Percentiles rank a stretch among this genome's conserved stretches.
phyloP scores from a whole-genome alignment of 2,329 filamentous ascomycete species.

The Arthroderma uncinatum region DNA sequence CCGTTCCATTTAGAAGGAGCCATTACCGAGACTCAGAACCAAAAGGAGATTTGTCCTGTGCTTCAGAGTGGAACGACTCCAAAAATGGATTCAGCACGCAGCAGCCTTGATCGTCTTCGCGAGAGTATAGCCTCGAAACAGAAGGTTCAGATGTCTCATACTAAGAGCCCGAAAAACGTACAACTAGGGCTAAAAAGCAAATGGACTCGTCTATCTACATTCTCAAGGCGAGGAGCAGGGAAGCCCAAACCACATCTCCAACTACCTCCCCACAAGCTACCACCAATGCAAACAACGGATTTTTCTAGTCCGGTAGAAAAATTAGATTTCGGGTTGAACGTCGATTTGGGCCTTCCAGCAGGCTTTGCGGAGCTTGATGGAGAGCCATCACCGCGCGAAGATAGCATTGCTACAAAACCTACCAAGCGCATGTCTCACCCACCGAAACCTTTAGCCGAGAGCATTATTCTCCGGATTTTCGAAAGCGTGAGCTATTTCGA shows the following conservation, averaged over 20 bases:
- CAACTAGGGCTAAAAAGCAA: background rate
- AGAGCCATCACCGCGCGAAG: slow-evolving; percentile 6
- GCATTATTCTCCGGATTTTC: slow-evolving; percentile 44
- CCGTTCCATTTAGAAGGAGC: background rate
- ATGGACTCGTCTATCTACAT: background rate
- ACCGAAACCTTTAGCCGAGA: slow-evolving; percentile 30
- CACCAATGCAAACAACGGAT: background rate
- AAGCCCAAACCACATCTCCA: background rate
- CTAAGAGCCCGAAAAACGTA: background rate
- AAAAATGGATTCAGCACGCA: background rate
- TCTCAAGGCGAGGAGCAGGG: background rate
- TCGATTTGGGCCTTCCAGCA: background rate
- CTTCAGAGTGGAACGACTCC: background rate
- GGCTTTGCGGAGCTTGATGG: slow-evolving; percentile 1
- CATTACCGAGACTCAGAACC: background rate
- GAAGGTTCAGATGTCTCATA: background rate
- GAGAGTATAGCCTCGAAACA: slow-evolving; percentile 3
- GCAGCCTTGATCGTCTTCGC: background rate
- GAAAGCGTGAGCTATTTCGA: slow-evolving; percentile 39
- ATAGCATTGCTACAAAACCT: slow-evolving; percentile 27
- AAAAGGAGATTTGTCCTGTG: background rate
- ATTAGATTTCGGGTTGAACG: background rate
- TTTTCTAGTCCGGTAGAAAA: background rate
- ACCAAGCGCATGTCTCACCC: slow-evolving; percentile 11
- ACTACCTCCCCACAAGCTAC: background rate